A percentile compares a stretch with the other conserved stretches of the same genome.
Conservation (phyloP, 352 stramenopile species). For the Phytopythium montanum region DNA sequence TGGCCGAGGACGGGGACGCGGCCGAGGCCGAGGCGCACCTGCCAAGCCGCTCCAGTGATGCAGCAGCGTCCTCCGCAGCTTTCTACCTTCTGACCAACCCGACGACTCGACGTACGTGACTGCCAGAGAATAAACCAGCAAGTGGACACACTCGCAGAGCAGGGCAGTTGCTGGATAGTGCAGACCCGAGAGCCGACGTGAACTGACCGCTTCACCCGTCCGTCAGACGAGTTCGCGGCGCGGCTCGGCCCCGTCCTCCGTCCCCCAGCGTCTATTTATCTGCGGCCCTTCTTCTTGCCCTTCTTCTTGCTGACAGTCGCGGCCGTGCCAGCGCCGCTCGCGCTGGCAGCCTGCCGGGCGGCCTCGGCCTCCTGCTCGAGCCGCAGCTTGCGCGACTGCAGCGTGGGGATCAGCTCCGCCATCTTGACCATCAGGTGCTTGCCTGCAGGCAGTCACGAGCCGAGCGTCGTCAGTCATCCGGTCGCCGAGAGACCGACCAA, state of each 20-base stretch:
- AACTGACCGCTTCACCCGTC: neutral
- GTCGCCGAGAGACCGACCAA: conserved; percentile 1
- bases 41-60: neutral
- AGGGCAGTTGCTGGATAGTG: neutral
- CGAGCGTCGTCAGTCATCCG: conserved; percentile 3
- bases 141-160: neutral
- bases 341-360: conserved; percentile 36
- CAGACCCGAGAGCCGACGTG: neutral
- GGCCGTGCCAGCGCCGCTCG: conserved; percentile 18
- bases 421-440: conserved; percentile 86
- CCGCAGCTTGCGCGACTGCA: conserved; percentile 74
- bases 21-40: conserved; percentile 33
- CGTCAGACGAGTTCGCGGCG: neutral
- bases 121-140: neutral
- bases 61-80: neutral
- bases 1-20: conserved; percentile 52
- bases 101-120: neutral
- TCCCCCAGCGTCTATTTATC: conserved; percentile 40
- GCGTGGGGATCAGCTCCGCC: conserved; percentile 81
- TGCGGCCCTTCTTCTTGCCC: conserved; percentile 83
- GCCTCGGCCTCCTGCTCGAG: conserved; percentile 70
- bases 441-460: neutral
- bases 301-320: conserved; percentile 77
- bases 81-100: neutral
- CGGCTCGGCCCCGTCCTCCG: neutral